These are phyloP conservation scores for Parastagonospora avenae DNA, from an alignment of 2,329 filamentous ascomycete genomes.

Conservation along the genomic window DNA sequence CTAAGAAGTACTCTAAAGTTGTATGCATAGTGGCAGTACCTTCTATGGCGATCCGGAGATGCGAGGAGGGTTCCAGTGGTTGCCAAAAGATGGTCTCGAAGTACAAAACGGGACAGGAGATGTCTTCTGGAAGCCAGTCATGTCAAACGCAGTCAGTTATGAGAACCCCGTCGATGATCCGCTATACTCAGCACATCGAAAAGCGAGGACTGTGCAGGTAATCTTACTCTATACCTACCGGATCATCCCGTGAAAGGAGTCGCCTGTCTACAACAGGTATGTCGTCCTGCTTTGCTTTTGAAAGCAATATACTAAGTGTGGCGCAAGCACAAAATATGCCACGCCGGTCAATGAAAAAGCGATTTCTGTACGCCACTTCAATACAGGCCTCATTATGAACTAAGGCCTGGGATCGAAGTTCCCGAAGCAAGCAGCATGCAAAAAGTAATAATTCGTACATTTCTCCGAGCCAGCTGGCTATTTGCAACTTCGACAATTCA, in stretches of 20 bases:
- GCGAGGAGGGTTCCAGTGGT: too few species aligned
- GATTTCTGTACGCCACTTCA: neutral
- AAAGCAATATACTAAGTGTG: neutral
- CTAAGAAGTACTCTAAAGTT: neutral
- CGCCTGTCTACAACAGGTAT: neutral
- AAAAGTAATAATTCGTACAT: neutral
- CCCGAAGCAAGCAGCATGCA: neutral
- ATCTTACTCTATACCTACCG: neutral
- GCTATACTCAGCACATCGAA: constrained; percentile 3
- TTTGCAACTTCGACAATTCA: neutral
- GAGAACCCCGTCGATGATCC: constrained; percentile 3
- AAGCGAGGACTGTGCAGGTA: neutral
- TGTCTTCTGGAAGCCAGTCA: neutral
- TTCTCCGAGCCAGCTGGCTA: neutral
- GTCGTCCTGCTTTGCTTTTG: neutral
- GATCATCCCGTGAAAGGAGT: neutral
- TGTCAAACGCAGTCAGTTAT: neutral
- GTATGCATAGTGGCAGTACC: neutral
- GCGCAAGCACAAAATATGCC: neutral
- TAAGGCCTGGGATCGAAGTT: neutral
- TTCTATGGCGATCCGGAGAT: neutral
- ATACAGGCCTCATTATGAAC: neutral
- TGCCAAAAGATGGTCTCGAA: neutral
- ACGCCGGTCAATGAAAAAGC: neutral
- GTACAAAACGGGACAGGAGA: neutral